A percentile compares a stretch with the other conserved stretches of the same genome.
Evolutionary conservation across 768 basidiomycete genomes (phyloP).

Genomic region (Galerina sulciceps): DNA sequence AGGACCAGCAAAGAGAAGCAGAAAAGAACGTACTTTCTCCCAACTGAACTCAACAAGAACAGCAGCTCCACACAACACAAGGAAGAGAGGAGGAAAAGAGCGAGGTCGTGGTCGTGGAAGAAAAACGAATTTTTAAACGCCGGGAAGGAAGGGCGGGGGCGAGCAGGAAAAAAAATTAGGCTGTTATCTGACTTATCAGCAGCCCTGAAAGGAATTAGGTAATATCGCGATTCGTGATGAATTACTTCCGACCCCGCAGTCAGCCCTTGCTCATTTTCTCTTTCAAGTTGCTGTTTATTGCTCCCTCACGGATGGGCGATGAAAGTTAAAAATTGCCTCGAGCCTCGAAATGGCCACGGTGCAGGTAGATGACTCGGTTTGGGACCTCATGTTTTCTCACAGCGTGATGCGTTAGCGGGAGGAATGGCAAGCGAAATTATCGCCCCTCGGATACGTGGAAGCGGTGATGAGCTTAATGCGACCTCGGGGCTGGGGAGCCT

Average conservation of each 20-base stretch:
- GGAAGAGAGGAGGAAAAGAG: not conserved
- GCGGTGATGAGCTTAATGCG: not conserved
- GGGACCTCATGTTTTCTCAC: not conserved
- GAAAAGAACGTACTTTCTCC: constrained; percentile 11
- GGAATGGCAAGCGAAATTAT: not conserved
- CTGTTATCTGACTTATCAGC: constrained; percentile 9
- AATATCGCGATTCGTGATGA: not conserved
- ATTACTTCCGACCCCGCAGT: not conserved
- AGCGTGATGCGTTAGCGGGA: not conserved
- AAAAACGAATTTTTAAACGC: constrained; percentile 15
- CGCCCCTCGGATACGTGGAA: not conserved
- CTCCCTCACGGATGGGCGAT: not conserved
- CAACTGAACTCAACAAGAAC: not conserved
- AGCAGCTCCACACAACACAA: not conserved
- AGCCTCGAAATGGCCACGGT: not conserved
- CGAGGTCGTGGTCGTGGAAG: constrained; percentile 25
- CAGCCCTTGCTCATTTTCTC: not conserved
- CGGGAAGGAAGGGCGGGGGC: constrained; percentile 6
- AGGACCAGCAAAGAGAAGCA: not conserved
- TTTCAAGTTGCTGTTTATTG: not conserved
- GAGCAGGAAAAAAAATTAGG: constrained; percentile 17
- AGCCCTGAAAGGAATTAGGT: constrained; percentile 11
- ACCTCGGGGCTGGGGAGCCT: not conserved
- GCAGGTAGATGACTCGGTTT: not conserved
- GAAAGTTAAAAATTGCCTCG: not conserved